These are phyloP conservation scores for Alternaria longipes DNA, from an alignment of 2,329 filamentous ascomycete species.

Conservation along the genomic window DNA sequence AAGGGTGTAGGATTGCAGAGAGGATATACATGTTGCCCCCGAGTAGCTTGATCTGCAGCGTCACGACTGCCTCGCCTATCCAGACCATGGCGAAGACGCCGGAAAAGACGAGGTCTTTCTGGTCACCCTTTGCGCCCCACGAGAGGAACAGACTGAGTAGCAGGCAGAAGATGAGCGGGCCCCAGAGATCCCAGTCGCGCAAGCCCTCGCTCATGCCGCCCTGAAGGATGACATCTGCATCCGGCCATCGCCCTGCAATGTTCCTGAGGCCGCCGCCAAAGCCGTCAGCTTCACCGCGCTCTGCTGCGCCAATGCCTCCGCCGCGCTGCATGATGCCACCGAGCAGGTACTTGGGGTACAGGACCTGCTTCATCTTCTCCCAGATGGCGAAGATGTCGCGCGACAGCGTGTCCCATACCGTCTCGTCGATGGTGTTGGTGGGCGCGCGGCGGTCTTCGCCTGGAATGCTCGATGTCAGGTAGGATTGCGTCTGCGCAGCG, in stretches of 20 bases:
- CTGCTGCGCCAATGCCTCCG: constrained; percentile 66
- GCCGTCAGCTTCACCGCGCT: constrained; percentile 62
- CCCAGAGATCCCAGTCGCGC: constrained; percentile 98
- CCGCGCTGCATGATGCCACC: constrained; percentile 69
- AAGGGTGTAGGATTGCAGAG: neutral
- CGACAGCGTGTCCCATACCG: constrained; percentile 95
- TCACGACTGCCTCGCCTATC: constrained; percentile 96
- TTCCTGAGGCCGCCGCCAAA: constrained; percentile 60
- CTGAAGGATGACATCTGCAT: constrained; percentile 72
- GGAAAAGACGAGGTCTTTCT: constrained; percentile 90
- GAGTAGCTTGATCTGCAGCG: constrained; percentile 95
- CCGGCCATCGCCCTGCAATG: constrained; percentile 71
- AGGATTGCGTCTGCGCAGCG: constrained; percentile 71
- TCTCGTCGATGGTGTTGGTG: constrained; percentile 94
- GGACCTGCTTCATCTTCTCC: constrained; percentile 97
- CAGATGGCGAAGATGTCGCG: constrained; percentile 92
- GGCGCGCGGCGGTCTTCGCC: constrained; percentile 92
- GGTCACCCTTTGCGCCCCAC: constrained; percentile 78
- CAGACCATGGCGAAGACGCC: constrained; percentile 97
- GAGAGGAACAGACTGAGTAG: constrained; percentile 88
- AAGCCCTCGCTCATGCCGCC: constrained; percentile 86
- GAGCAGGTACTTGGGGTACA: constrained; percentile 94
- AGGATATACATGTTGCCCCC: constrained; percentile 91
- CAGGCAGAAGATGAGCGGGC: constrained; percentile 92
- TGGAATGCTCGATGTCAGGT: constrained; percentile 87